A percentile compares a stretch with the other conserved stretches of the same genome.
phyloP scores from a whole-genome alignment of 352 stramenopile genomes.

The Pythium guiyangense region DNA sequence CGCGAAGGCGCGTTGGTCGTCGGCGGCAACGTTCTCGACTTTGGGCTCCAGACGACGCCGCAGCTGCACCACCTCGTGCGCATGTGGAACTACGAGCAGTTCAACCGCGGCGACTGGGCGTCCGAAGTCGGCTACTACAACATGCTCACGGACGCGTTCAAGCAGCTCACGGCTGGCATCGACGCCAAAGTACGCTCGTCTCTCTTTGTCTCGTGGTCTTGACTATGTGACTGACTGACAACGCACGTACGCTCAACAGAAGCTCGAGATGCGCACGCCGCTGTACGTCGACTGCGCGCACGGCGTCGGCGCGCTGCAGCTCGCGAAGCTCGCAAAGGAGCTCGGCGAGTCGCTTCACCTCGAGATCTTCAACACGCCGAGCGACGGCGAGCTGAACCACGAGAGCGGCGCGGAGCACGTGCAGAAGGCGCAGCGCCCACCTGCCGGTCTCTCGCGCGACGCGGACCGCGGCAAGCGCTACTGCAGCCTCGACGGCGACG shows the following conservation, averaged over 20 bases:
- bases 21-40: slow-evolving; percentile 89
- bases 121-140: slow-evolving; percentile 95
- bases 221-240: background rate
- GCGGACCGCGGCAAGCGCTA: slow-evolving; percentile 72
- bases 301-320: slow-evolving; percentile 86
- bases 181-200: slow-evolving; percentile 63
- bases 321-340: slow-evolving; percentile 74
- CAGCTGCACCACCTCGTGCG: slow-evolving; percentile 97
- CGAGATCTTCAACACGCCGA: slow-evolving; percentile 76
- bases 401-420: slow-evolving; percentile 96
- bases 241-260: slow-evolving; percentile 25
- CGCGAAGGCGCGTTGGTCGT: slow-evolving; percentile 87
- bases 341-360: slow-evolving; percentile 76
- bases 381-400: slow-evolving; percentile 92
- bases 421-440: slow-evolving; percentile 91
- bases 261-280: slow-evolving; percentile 66
- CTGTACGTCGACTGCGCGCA: slow-evolving; percentile 93
- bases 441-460: slow-evolving; percentile 59
- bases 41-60: slow-evolving; percentile 96
- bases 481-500: slow-evolving; percentile 97
- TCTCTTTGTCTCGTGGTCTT: background rate
- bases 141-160: slow-evolving; percentile 92
- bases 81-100: slow-evolving; percentile 90
- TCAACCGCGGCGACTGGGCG: slow-evolving; percentile 85
- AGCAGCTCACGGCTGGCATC: slow-evolving; percentile 76